These are phyloP conservation scores for Erodium maritimum DNA, from an alignment of 345 rosid species.

Conservation along the genomic window DNA sequence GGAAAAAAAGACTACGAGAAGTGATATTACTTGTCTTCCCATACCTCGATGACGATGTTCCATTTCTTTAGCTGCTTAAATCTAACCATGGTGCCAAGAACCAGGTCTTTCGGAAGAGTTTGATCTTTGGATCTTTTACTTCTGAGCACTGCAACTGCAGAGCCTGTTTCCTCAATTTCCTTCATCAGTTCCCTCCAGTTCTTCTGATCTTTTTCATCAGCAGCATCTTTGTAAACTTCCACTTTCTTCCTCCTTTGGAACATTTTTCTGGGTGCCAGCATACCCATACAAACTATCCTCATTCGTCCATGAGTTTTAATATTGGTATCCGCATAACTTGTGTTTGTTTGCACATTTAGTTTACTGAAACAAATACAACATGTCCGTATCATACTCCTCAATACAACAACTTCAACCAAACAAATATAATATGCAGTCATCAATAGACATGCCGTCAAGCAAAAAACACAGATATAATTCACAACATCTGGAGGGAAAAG, in stretches of 20 bases:
- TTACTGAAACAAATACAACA: slow-evolving; percentile 18
- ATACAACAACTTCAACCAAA: not conserved
- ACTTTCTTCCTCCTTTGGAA: slow-evolving; percentile 60
- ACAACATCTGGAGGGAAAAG: no score
- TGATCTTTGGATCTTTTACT: slow-evolving; percentile 28
- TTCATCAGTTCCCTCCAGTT: slow-evolving; percentile 75
- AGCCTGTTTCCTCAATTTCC: slow-evolving; percentile 60
- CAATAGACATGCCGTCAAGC: not conserved
- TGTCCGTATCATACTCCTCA: not conserved
- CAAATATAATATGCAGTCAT: not conserved
- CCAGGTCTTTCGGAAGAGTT: slow-evolving; percentile 51
- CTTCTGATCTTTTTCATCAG: slow-evolving; percentile 64
- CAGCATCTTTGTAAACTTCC: slow-evolving; percentile 62
- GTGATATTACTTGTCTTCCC: not conserved
- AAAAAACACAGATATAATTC: not conserved
- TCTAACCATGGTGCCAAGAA: slow-evolving; percentile 81
- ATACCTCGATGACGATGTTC: slow-evolving; percentile 82
- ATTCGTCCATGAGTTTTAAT: slow-evolving; percentile 20
- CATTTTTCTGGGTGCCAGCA: slow-evolving; percentile 72
- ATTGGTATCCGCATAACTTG: slow-evolving; percentile 6
- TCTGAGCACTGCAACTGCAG: slow-evolving; percentile 56
- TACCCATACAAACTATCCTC: slow-evolving; percentile 56
- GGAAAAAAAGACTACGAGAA: slow-evolving; percentile 2
- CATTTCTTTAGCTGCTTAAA: slow-evolving; percentile 88
- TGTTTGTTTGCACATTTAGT: slow-evolving; percentile 8